Evolutionary conservation across 768 basidiomycete genomes (phyloP).

Genomic region (Serendipita vermifera): DNA sequence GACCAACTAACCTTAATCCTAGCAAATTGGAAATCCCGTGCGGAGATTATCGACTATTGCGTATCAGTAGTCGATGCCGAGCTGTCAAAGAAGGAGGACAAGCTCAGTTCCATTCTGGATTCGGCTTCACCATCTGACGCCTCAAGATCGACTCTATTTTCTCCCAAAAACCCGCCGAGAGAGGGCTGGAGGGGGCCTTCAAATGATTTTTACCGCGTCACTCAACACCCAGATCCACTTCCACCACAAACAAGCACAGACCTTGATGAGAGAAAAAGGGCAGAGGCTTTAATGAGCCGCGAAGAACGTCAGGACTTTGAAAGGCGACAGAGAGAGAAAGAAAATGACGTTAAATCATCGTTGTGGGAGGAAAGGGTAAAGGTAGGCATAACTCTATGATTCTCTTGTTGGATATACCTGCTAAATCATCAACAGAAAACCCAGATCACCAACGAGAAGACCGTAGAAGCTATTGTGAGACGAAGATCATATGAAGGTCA

Average conservation of each 20-base stretch:
- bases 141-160: background rate
- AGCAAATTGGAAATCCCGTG: slow-evolving; percentile 56
- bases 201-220: slow-evolving; percentile 2
- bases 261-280: background rate
- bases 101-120: slow-evolving; percentile 30
- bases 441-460: slow-evolving; percentile 62
- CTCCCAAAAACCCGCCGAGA: background rate
- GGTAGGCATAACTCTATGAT: slow-evolving; percentile 29
- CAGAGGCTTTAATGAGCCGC: background rate
- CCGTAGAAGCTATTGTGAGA: slow-evolving; percentile 59
- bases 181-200: slow-evolving; percentile 7
- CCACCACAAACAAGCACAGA: background rate
- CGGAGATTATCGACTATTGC: slow-evolving; percentile 65
- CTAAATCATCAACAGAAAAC: slow-evolving; percentile 36
- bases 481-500: slow-evolving; percentile 58
- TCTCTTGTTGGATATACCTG: background rate
- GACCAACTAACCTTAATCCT: background rate
- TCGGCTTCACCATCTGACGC: slow-evolving; percentile 27
- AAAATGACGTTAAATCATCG: slow-evolving; percentile 40
- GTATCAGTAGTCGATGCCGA: slow-evolving; percentile 54
- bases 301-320: slow-evolving; percentile 7
- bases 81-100: slow-evolving; percentile 40
- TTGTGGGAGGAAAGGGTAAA: slow-evolving; percentile 58
- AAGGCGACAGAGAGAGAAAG: slow-evolving; percentile 3
- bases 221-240: background rate